Conservation (phyloP, 2,329 filamentous ascomycete genomes). For the Bipolaris victoriae region DNA sequence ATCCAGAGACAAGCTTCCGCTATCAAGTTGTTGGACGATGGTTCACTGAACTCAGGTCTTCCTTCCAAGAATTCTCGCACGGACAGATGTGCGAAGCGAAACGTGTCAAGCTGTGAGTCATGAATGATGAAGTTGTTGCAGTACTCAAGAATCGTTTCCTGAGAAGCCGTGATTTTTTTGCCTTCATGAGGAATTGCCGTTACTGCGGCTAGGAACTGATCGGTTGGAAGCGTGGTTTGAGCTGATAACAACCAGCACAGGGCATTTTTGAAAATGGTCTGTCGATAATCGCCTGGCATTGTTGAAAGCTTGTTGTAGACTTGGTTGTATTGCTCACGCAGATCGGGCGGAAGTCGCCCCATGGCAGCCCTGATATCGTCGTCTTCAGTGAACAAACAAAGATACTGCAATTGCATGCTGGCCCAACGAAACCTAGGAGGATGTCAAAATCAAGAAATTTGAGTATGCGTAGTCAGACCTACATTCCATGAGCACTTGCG, state of each 20-base stretch:
- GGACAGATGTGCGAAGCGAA: constrained; percentile 44
- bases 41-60: constrained; percentile 5
- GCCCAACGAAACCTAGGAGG: constrained; percentile 42
- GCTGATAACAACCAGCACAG: not conserved
- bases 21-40: not conserved
- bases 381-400: constrained; percentile 28
- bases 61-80: constrained; percentile 38
- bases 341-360: not conserved
- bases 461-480: not conserved
- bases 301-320: not conserved
- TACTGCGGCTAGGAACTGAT: not conserved
- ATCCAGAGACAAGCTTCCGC: not conserved
- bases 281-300: not conserved
- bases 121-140: constrained; percentile 39
- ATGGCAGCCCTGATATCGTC: constrained; percentile 22
- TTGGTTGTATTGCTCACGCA: not conserved
- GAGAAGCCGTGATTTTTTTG: not conserved
- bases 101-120: constrained; percentile 29
- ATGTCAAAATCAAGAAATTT: not conserved
- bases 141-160: constrained; percentile 12
- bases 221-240: constrained; percentile 1
- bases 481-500: not conserved
- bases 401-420: constrained; percentile 36
- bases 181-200: not conserved
- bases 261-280: not conserved